Percentiles rank a stretch among this genome's conserved stretches.
phyloP scores from a whole-genome alignment of 345 rosid genomes.

The Xanthoceras sorbifolium region DNA sequence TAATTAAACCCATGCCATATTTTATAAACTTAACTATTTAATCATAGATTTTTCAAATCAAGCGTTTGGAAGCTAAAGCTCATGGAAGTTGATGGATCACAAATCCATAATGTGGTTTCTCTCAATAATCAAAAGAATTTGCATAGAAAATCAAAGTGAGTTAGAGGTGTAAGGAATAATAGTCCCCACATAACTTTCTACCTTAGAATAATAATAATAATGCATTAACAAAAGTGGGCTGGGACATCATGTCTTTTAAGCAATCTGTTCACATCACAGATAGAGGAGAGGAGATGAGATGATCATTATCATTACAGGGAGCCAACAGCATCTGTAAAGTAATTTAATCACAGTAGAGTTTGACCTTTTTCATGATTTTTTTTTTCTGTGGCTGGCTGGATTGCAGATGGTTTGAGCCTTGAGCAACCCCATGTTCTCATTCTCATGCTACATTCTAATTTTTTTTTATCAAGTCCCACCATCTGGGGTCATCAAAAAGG shows the following conservation, averaged over 20 bases:
- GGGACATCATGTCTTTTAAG: slow-evolving; percentile 28
- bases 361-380: slow-evolving; percentile 38
- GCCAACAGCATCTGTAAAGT: slow-evolving; percentile 41
- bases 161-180: slow-evolving; percentile 43
- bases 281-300: background rate
- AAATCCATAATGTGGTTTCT: background rate
- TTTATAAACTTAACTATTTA: no score
- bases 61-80: background rate
- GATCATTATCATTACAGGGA: background rate
- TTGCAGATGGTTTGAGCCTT: background rate
- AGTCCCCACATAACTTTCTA: slow-evolving; percentile 52
- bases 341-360: slow-evolving; percentile 34
- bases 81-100: slow-evolving; percentile 17
- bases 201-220: slow-evolving; percentile 41
- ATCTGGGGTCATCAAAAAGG: slow-evolving; percentile 36
- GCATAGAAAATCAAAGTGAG: slow-evolving; percentile 30
- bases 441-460: background rate
- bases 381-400: slow-evolving; percentile 10
- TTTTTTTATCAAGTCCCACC: slow-evolving; percentile 31
- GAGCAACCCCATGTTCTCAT: slow-evolving; percentile 16
- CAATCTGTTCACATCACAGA: slow-evolving; percentile 33
- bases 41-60: background rate
- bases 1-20: no score
- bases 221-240: slow-evolving; percentile 42
- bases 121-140: background rate